Conservation (phyloP, 495 filamentous ascomycete genomes). For the Entonaema liquescens region DNA sequence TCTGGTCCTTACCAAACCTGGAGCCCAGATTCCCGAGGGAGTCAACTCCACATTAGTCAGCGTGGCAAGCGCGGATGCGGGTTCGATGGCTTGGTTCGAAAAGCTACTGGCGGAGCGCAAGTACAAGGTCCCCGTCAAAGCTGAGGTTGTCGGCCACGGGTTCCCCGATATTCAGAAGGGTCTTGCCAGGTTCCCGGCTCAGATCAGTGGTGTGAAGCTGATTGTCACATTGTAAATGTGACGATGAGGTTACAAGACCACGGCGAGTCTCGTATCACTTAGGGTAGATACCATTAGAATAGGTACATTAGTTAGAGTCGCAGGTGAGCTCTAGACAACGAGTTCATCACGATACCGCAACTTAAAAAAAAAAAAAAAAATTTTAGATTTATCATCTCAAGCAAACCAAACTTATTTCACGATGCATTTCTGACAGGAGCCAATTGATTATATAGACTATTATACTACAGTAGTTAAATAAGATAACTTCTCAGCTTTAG, state of each 20-base stretch:
- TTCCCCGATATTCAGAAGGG: conserved; percentile 44
- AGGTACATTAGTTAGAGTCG: not conserved
- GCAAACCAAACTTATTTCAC: not conserved
- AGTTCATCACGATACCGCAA: not conserved
- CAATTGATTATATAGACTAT: not conserved
- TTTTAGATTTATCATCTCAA: not conserved
- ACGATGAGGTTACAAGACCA: too few relatives aligned
- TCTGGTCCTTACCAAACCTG: conserved; percentile 46
- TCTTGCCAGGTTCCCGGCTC: conserved; percentile 43
- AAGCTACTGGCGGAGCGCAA: conserved; percentile 39
- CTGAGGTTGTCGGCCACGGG: conserved; percentile 48
- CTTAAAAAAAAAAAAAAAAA: not conserved
- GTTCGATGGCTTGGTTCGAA: conserved; percentile 34
- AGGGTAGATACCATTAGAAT: not conserved
- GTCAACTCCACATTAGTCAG: conserved; percentile 37
- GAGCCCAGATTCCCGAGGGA: conserved; percentile 38
- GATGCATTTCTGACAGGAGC: not conserved
- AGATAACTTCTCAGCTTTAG: not conserved
- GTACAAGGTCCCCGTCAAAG: conserved; percentile 39
- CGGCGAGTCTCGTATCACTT: not conserved
- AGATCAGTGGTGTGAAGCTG: conserved; percentile 50
- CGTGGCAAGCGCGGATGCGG: conserved; percentile 30
- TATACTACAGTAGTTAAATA: not conserved
- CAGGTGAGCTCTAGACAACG: not conserved
- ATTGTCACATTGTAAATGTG: conserved; percentile 43